Conservation (phyloP, 2,329 filamentous ascomycete species). For the Pseudocercospora fijiensis region DNA sequence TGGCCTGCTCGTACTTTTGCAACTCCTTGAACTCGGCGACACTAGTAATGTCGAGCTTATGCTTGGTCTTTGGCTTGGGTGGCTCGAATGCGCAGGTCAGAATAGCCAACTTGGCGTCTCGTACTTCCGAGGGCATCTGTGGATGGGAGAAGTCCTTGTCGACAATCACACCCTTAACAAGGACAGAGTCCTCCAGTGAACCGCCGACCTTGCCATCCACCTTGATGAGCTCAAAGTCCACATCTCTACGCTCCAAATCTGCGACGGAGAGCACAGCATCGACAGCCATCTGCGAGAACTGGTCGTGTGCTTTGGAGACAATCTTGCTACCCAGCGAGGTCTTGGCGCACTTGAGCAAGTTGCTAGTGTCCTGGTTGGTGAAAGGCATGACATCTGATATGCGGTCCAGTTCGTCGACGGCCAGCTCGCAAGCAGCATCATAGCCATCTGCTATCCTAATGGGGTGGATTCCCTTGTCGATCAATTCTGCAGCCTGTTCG, state of each 20-base stretch:
- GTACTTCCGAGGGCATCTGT: constrained; percentile 95
- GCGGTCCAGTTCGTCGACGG: constrained; percentile 84
- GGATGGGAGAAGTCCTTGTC: constrained; percentile 99
- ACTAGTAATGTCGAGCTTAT: constrained; percentile 94
- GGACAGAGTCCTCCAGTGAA: constrained; percentile 83
- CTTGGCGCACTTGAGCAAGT: constrained; percentile 90
- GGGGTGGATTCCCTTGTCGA: constrained; percentile 99
- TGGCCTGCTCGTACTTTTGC: constrained; percentile 91
- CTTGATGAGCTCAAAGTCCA: constrained; percentile 99
- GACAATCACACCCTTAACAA: constrained; percentile 96
- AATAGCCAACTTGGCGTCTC: constrained; percentile 94
- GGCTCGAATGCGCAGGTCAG: constrained; percentile 97
- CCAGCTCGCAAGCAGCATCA: constrained; percentile 95
- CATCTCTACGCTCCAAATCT: constrained; percentile 91
- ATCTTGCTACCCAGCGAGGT: constrained; percentile 98
- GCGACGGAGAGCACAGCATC: constrained; percentile 96
- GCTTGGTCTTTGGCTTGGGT: constrained; percentile 99
- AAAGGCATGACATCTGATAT: constrained; percentile 93
- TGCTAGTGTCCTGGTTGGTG: constrained; percentile 72
- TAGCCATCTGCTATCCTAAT: constrained; percentile 98
- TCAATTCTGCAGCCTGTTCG: constrained; percentile 94
- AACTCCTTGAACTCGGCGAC: constrained; percentile 99
- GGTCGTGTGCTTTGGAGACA: constrained; percentile 96
- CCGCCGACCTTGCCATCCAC: constrained; percentile 98
- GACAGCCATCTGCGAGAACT: constrained; percentile 95